Evolutionary conservation across 768 basidiomycete genomes (phyloP).

Genomic region (Crepidotus variabilis): DNA sequence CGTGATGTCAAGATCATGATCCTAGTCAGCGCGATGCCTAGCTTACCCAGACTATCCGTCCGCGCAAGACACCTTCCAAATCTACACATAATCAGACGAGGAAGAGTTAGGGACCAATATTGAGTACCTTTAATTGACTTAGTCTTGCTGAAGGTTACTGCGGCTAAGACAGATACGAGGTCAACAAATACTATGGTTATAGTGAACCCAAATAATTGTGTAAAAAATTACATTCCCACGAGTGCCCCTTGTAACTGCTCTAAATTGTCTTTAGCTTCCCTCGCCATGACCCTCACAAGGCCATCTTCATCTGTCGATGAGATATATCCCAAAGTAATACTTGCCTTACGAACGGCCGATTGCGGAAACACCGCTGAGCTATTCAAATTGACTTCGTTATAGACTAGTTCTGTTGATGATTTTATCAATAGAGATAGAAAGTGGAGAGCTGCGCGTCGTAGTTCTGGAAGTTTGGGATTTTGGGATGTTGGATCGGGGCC

Average conservation of each 20-base stretch:
- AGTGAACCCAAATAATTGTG: not conserved
- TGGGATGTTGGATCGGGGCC: slow-evolving; percentile 56
- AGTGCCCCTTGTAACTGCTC: slow-evolving; percentile 45
- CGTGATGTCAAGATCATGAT: slow-evolving; percentile 4
- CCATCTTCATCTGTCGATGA: slow-evolving; percentile 68
- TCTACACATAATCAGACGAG: not conserved
- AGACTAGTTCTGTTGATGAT: slow-evolving; percentile 48
- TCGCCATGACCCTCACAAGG: slow-evolving; percentile 72
- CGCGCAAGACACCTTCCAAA: not conserved
- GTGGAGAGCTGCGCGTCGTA: slow-evolving; percentile 85
- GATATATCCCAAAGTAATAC: slow-evolving; percentile 65
- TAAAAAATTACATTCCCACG: slow-evolving; percentile 29
- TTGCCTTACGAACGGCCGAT: slow-evolving; percentile 44
- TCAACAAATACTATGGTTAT: slow-evolving; percentile 28
- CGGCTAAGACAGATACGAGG: slow-evolving; percentile 96
- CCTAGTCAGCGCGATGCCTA: slow-evolving; percentile 14
- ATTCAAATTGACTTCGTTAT: slow-evolving; percentile 31
- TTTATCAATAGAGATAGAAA: slow-evolving; percentile 70
- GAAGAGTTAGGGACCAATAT: slow-evolving; percentile 47
- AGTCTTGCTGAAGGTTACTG: slow-evolving; percentile 54
- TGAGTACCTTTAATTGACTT: slow-evolving; percentile 81
- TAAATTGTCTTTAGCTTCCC: slow-evolving; percentile 58
- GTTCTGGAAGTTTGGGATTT: slow-evolving; percentile 67
- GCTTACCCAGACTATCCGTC: not conserved
- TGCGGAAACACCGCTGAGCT: slow-evolving; percentile 25